A percentile compares a stretch with the other conserved stretches of the same genome.
Conservation (phyloP, 257 asterid genomes). For the Scutellaria baicalensis region DNA sequence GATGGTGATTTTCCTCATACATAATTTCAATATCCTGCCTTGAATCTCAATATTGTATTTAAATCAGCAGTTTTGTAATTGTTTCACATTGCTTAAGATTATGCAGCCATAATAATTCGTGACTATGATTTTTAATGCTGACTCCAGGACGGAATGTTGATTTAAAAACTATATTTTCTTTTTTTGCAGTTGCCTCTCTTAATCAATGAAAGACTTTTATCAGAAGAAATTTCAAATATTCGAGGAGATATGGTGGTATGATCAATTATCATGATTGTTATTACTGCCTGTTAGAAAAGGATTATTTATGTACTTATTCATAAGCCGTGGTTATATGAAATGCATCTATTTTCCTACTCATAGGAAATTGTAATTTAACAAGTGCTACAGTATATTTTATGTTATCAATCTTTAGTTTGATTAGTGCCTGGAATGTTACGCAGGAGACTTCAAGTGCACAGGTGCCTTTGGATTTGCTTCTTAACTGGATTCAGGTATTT, state of each 20-base stretch:
- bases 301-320: background rate
- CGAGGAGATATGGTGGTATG: conserved; percentile 64
- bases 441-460: conserved; percentile 54
- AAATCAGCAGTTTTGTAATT: background rate
- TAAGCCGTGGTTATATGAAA: background rate
- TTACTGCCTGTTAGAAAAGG: conserved; percentile 6
- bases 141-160: conserved; percentile 9
- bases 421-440: conserved; percentile 10
- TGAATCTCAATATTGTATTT: background rate
- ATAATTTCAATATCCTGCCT: background rate
- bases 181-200: conserved; percentile 81
- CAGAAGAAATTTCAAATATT: conserved; percentile 66
- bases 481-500: conserved; percentile 86
- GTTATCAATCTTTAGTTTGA: conserved; percentile 1
- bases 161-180: conserved; percentile 5
- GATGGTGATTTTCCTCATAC: background rate
- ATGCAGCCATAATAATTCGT: background rate
- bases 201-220: conserved; percentile 48
- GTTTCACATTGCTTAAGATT: background rate
- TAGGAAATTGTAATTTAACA: background rate
- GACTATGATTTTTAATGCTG: background rate
- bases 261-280: conserved; percentile 14
- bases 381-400: background rate
- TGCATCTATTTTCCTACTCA: background rate
- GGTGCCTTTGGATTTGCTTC: conserved; percentile 64